phyloP scores from a whole-genome alignment of 345 rosid species.

The sweet orange (Citrus sinensis) region DNA sequence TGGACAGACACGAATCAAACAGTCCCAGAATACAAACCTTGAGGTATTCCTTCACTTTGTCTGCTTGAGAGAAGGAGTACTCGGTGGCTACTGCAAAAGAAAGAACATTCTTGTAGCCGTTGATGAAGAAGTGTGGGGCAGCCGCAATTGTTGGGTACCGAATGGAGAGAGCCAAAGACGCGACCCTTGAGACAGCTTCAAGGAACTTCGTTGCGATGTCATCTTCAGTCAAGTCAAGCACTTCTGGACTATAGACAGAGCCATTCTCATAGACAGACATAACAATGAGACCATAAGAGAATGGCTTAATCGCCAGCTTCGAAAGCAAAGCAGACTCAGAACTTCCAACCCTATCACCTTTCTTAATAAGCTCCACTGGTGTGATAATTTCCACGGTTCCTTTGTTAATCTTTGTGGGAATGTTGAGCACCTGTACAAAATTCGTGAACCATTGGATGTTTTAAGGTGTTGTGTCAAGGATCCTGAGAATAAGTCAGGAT shows the following conservation, averaged over 20 bases:
- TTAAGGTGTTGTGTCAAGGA: not conserved
- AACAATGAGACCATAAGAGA: conserved; percentile 83
- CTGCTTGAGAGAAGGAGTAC: conserved; percentile 75
- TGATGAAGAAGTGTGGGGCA: conserved; percentile 85
- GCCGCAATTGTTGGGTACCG: conserved; percentile 89
- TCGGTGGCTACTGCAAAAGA: conserved; percentile 68
- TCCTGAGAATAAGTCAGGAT: too few relatives aligned
- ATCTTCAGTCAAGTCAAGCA: conserved; percentile 76
- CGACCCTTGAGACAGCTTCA: conserved; percentile 59
- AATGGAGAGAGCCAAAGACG: conserved; percentile 59
- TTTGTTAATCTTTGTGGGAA: conserved; percentile 97
- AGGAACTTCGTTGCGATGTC: conserved; percentile 74
- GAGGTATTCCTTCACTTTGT: conserved; percentile 77
- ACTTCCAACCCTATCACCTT: conserved; percentile 93
- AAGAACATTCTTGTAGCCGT: conserved; percentile 79
- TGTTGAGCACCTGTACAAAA: conserved; percentile 57
- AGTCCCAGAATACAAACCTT: conserved; percentile 33
- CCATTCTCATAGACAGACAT: conserved; percentile 74
- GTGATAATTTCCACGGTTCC: conserved; percentile 96
- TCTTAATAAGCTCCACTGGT: conserved; percentile 87
- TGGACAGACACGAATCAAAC: too few relatives aligned
- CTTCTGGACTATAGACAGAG: conserved; percentile 80
- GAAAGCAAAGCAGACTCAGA: conserved; percentile 91
- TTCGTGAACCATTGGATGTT: not conserved
- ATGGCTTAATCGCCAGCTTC: conserved; percentile 87